Conservation (phyloP, 2,329 filamentous ascomycete genomes). For the Lecanoromycetidae sp. region DNA sequence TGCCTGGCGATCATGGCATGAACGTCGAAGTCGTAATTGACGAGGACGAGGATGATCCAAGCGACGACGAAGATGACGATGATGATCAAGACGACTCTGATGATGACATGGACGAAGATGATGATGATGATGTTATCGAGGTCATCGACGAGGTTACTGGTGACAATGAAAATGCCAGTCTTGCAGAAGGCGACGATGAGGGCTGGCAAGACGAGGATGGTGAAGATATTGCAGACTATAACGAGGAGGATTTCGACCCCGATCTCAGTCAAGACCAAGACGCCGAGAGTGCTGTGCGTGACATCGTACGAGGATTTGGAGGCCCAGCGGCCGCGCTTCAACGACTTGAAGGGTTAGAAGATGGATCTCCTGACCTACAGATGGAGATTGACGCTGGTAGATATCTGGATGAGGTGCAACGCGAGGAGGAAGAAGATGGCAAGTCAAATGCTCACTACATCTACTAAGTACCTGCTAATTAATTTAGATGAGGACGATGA, state of each 20-base stretch:
- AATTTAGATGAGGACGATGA: constrained; percentile 29
- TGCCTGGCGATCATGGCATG: constrained; percentile 48
- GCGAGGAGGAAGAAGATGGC: constrained; percentile 25
- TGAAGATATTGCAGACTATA: constrained; percentile 43
- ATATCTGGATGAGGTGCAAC: constrained; percentile 33
- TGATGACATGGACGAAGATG: constrained; percentile 45
- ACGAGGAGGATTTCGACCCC: constrained; percentile 44
- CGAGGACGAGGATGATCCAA: constrained; percentile 49
- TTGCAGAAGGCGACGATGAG: constrained; percentile 35
- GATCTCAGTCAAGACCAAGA: constrained; percentile 10
- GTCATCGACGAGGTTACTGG: constrained; percentile 52
- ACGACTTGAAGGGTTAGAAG: constrained; percentile 13
- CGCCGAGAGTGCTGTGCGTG: constrained; percentile 10
- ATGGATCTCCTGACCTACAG: not conserved
- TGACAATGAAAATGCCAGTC: constrained; percentile 41
- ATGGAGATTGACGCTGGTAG: constrained; percentile 23
- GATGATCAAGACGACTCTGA: constrained; percentile 41
- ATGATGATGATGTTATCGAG: constrained; percentile 44
- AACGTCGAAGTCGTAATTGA: constrained; percentile 86
- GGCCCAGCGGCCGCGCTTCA: constrained; percentile 14
- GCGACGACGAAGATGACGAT: constrained; percentile 52
- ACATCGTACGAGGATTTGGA: constrained; percentile 15
- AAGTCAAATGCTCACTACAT: constrained; percentile 28
- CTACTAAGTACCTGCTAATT: constrained; percentile 18
- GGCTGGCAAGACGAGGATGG: constrained; percentile 35